Percentiles rank a stretch among this genome's conserved stretches.
These are phyloP conservation scores for Scedosporium boydii DNA, from an alignment of 2,329 filamentous ascomycete genomes.

Conservation along the genomic window DNA sequence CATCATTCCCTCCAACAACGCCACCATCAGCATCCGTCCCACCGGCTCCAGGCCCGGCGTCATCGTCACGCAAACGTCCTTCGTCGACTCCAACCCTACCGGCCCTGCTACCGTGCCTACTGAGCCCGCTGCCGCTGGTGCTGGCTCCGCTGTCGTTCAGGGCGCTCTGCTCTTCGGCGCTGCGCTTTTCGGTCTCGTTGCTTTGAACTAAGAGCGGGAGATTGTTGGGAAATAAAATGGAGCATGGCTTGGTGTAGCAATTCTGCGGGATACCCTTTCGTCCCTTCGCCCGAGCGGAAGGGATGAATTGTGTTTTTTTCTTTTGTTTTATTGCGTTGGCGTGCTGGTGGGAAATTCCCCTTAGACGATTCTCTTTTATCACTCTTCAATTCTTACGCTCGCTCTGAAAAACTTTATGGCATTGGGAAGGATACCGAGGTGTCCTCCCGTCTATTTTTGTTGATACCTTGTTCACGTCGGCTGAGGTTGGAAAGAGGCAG, in stretches of 20 bases:
- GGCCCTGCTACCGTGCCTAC: background rate
- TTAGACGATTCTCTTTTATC: background rate
- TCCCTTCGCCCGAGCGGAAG: background rate
- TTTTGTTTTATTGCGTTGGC: background rate
- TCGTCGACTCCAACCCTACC: background rate
- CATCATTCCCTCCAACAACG: background rate
- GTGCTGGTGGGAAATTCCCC: background rate
- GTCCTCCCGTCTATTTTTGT: background rate
- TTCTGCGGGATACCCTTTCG: background rate
- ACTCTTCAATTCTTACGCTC: background rate
- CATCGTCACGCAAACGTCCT: background rate
- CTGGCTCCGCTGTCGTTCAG: constrained; percentile 4
- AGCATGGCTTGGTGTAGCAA: background rate
- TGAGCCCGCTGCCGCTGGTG: background rate
- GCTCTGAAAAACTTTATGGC: background rate
- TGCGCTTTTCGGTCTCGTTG: constrained; percentile 8
- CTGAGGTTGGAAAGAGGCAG: too few relatives aligned
- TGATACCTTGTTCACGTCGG: background rate
- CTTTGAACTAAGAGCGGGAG: constrained; percentile 8
- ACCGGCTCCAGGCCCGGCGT: background rate
- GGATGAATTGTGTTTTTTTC: background rate
- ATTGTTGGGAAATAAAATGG: background rate
- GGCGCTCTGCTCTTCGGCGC: constrained; percentile 9
- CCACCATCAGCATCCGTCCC: background rate
- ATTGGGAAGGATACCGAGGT: background rate